Evolutionary conservation across 148 eudicot genomes (phyloP), one percentile per base, ranked within the genome.

Genomic region (Bassia scoparia): DNA sequence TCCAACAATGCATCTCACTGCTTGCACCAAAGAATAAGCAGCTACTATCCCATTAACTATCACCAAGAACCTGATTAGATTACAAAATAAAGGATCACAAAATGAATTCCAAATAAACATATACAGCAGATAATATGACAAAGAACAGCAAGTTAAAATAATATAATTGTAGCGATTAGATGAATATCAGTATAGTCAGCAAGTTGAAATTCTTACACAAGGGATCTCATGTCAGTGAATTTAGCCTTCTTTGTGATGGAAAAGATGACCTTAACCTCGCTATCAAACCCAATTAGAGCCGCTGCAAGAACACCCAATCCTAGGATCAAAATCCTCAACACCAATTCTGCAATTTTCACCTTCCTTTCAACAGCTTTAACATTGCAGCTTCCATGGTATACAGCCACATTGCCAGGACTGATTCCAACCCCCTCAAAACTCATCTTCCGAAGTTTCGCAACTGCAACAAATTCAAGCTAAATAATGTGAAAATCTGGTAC

Each of bases 211-310:
- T 71, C 89, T 81, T 85, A 95, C 98, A 95, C 88, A 79, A 95
- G 91, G 17, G 97, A 79, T 84, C 86, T 95, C 88, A 91, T 90
- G 79, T 95, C 91, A 46, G 96, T 91, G 76, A 84, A 95, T 62
- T 79, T 87, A 58, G 98, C 98, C 80, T 58, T 82, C 84, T 95
- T 95, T 61, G 73, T 70, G 72, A 95, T 77, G 33, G 91, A 63
- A 83, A 95, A 91, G 78, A 95, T 86, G 77, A 82, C 89, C 68
- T 74, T 86, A 27, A 87, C 89, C 81, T 95, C 93, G 49, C 80
- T 61, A 76, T 88, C 89, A 52, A 86, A 74, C 2, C 74, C 93
- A 30, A 89, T 80, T 60, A 95, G 88, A 77, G 80, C 82, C 79
- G 90, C 92, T 31, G 91, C 86, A 81, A 86, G 53, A 75, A 88